Base-by-base conservation (phyloP, 768 basidiomycete genomes). In the Pleurotus tuoliensis region DNA sequence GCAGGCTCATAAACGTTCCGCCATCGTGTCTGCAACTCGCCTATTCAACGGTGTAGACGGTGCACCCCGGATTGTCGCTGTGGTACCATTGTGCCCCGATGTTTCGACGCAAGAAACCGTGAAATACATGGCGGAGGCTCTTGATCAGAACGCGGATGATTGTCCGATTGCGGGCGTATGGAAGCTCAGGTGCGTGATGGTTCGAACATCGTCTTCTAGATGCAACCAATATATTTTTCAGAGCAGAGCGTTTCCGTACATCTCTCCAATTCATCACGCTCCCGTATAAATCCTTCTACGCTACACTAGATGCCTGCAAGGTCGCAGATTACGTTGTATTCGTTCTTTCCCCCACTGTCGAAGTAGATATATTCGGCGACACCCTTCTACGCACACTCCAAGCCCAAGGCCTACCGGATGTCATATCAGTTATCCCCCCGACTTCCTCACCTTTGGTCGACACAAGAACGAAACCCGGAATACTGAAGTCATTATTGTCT, bases 251-350 rank as follows among this genome's bases (percentile, higher is more conserved):
- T 18, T 97, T 94, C 78, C 94, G 90, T 71, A 94, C 94, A 0
- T 90, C 88, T 5, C 76, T 98, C 3, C 94, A 97, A 64, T 90
- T 97, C 70, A 77, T 93, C 52, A 85, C 85, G 41, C 76, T 96
- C 2, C 84, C 81, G 2, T 88, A 91, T 63, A 79, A 82, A 56
- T 76, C 74, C 46, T 80, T 91, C 50, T 96, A 92, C 69, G 79
- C 82, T 2, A 81, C 90, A 3, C 78, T 98, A 39, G 94, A 97
- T 64, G 88, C 87, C 0, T 89, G 87, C 65, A 87, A 92, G 66
- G 88, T 84, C 2, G 90, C 93, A 8, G 95, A 98, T 71, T 98
- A 96, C 66, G 86, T 94, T 45, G 78, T 97, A 16, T 84, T 97
- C 58, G 79, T 88, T 2, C 78, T 98, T 25, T 97, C 94, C 1